Evolutionary conservation across 2,329 filamentous ascomycete genomes (phyloP), one percentile per base, ranked within the genome.

Genomic region (Capronia coronata): DNA sequence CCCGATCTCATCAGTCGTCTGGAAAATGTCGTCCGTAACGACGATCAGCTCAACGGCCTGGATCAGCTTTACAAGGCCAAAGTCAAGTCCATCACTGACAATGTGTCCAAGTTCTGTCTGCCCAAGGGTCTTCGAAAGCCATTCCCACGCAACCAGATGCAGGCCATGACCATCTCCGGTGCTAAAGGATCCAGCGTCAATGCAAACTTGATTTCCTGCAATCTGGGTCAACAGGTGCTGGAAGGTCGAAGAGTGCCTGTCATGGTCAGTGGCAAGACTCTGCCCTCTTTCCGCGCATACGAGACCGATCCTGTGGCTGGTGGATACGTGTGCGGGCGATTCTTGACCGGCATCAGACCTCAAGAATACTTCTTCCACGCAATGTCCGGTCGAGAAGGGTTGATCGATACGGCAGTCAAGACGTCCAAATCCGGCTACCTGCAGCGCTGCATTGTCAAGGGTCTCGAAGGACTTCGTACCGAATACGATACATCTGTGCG

Each of bases 321-420:
- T 62, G 93, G 93, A 14, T 98, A 94, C 69, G 87, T 98, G 57
- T 86, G 87, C 43, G 88, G 94, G 64, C 88, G 93, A 66, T 98
- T 98, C 79, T 85, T 98, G 75, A 98, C 94, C 19, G 93, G 93
- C 52, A 93, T 98, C 54, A 83, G 91, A 47, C 93, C 93, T 3
- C 93, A 98, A 64, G 94, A 98, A 67, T 98, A 96, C 68, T 98
- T 91, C 68, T 98, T 98, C 75, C 93, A 98, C 78, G 89, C 94
- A 68, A 98, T 98, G 94, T 93, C 91, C 64, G 94, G 94, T 61
- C 82, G 93, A 71, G 94, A 98, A 76, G 93, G 93, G 75, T 75
- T 98, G 58, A 98, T 98, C 65, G 93, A 98, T 77, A 98, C 93
- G 16, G 93, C 93, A 57, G 93, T 98, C 67, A 98, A 98, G 72